These are phyloP conservation scores for Kodamaea neixiangensis DNA, from an alignment of 805 yeast species.

Conservation along the genomic window DNA sequence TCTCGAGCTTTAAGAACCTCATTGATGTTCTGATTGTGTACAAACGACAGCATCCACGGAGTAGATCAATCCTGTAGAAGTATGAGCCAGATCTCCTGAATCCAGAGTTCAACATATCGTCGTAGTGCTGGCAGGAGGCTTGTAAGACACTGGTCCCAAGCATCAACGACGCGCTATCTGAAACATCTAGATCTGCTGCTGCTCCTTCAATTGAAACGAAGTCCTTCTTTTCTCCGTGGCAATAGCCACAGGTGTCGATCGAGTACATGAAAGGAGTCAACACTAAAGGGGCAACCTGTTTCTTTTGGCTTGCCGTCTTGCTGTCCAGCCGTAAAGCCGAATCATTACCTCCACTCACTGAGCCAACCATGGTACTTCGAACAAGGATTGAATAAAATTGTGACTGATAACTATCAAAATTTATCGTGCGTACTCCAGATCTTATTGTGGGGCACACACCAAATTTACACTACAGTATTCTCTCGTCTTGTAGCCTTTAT, in stretches of 20 bases:
- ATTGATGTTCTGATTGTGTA: constrained; percentile 72
- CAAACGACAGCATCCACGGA: constrained; percentile 75
- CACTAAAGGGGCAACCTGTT: constrained; percentile 27
- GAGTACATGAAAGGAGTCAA: constrained; percentile 48
- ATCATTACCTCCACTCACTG: background rate
- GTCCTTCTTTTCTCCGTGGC: constrained; percentile 49
- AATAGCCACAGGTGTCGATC: constrained; percentile 66
- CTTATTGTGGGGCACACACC: too few relatives aligned
- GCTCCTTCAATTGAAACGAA: constrained; percentile 42
- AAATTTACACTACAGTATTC: too few relatives aligned
- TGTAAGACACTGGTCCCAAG: constrained; percentile 44
- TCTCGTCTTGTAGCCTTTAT: too few relatives aligned
- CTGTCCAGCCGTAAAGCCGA: background rate
- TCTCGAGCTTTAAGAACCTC: constrained; percentile 47
- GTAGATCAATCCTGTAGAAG: constrained; percentile 62
- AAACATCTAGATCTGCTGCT: constrained; percentile 16
- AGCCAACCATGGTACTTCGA: background rate
- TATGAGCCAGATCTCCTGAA: constrained; percentile 78
- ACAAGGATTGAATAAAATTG: background rate
- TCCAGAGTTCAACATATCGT: constrained; percentile 66
- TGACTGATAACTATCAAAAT: background rate
- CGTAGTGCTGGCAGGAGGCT: constrained; percentile 59
- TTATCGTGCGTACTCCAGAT: background rate
- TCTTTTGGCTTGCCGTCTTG: background rate
- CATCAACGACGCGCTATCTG: constrained; percentile 22